A percentile compares a stretch with the other conserved stretches of the same genome.
These are phyloP conservation scores for Gigaspora rosea DNA, from an alignment of 192 early-diverging fungal species.

Conservation along the genomic window DNA sequence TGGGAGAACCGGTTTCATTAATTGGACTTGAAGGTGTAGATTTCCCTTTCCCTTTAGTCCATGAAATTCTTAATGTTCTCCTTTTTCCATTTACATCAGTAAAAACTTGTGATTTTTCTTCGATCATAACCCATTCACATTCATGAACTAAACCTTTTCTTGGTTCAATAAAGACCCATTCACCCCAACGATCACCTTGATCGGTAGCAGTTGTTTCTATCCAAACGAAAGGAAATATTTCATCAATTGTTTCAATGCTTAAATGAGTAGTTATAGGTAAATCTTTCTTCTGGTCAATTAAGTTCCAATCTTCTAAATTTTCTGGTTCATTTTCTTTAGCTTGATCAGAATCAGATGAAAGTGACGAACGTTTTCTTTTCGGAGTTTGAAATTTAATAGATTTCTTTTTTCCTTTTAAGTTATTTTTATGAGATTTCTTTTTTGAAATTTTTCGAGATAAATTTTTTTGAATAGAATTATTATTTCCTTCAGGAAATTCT, in stretches of 20 bases:
- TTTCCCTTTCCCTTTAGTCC: too few species aligned
- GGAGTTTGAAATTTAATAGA: background rate
- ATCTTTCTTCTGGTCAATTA: slow-evolving; percentile 9
- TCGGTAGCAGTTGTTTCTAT: slow-evolving; percentile 26
- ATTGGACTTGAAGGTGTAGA: too few species aligned
- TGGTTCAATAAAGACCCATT: slow-evolving; percentile 33
- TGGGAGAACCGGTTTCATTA: too few species aligned
- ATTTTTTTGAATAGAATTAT: too few species aligned
- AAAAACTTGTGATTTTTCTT: slow-evolving; percentile 28
- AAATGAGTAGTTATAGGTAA: slow-evolving; percentile 31
- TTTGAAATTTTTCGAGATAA: too few species aligned
- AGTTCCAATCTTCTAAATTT: slow-evolving; percentile 14
- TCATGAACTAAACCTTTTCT: slow-evolving; percentile 27
- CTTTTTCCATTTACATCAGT: background rate
- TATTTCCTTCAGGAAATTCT: background rate
- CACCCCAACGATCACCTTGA: slow-evolving; percentile 22
- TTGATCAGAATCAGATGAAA: background rate
- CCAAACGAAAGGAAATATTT: slow-evolving; percentile 35
- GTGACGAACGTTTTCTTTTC: background rate
- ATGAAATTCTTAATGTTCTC: too few species aligned
- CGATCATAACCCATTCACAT: slow-evolving; percentile 34
- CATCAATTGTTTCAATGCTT: slow-evolving; percentile 31
- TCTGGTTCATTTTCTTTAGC: background rate
- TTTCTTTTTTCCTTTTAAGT: background rate
- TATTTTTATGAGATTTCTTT: too few species aligned